Conservation (phyloP, 2,329 filamentous ascomycete species). For the Sporothrix mexicana region DNA sequence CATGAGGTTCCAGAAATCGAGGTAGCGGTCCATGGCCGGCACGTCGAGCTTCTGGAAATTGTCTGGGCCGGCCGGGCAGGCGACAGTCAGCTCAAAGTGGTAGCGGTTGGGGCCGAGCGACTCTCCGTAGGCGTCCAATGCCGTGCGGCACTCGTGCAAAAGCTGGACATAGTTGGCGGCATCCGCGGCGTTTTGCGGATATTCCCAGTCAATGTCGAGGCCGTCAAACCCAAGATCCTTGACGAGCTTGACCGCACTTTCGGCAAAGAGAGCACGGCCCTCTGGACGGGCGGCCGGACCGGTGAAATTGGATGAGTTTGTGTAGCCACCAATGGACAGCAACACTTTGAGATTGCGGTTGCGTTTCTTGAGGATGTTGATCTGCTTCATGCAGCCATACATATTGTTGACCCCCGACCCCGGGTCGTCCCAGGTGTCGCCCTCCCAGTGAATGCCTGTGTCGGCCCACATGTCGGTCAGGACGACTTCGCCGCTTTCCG, state of each 20-base stretch:
- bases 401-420: slow-evolving; percentile 69
- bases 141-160: slow-evolving; percentile 60
- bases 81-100: slow-evolving; percentile 70
- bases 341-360: slow-evolving; percentile 86
- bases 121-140: slow-evolving; percentile 63
- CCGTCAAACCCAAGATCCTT: slow-evolving; percentile 81
- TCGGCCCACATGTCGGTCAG: slow-evolving; percentile 69
- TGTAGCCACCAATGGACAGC: slow-evolving; percentile 91
- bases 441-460: slow-evolving; percentile 74
- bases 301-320: slow-evolving; percentile 85
- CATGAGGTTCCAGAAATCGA: slow-evolving; percentile 85
- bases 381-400: slow-evolving; percentile 88
- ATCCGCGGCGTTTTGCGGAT: slow-evolving; percentile 61
- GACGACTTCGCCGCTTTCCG: slow-evolving; percentile 78
- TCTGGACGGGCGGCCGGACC: slow-evolving; percentile 71
- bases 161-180: slow-evolving; percentile 65
- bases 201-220: slow-evolving; percentile 65
- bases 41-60: slow-evolving; percentile 69
- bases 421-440: slow-evolving; percentile 71
- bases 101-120: slow-evolving; percentile 48
- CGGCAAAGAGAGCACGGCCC: slow-evolving; percentile 75
- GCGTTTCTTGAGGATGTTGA: slow-evolving; percentile 79
- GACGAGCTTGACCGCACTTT: slow-evolving; percentile 74
- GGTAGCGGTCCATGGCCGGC: slow-evolving; percentile 65
- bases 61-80: slow-evolving; percentile 65